Evolutionary conservation across 305 asterid species (phyloP).

Genomic region (Ajuga reptans): DNA sequence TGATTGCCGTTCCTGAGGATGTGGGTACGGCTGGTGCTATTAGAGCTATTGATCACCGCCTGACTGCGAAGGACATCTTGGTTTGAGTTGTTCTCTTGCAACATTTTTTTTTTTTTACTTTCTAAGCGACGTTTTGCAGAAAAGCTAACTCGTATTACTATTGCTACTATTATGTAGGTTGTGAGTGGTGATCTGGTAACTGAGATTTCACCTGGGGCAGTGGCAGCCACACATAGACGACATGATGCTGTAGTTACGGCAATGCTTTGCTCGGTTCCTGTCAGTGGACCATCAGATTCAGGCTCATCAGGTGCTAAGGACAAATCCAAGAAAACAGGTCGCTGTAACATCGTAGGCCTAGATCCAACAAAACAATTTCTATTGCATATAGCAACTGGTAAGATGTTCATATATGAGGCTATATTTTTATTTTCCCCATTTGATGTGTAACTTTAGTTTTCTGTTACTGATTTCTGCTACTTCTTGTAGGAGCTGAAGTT

Average conservation of each 20-base stretch:
- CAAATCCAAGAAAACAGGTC: conserved; percentile 77
- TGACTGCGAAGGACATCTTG: conserved; percentile 81
- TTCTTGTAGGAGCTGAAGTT: conserved; percentile 58
- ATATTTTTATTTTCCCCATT: neutral
- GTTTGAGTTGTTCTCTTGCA: conserved; percentile 35
- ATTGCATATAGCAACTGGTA: conserved; percentile 88
- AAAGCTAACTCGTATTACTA: conserved; percentile 24
- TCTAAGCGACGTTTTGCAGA: conserved; percentile 8
- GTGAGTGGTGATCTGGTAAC: conserved; percentile 94
- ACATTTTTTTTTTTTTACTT: conserved; percentile 4
- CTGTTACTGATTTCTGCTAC: conserved; percentile 25
- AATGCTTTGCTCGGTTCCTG: conserved; percentile 88
- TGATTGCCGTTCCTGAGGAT: conserved; percentile 87
- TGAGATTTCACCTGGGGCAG: conserved; percentile 88
- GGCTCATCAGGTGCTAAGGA: conserved; percentile 87
- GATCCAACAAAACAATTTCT: conserved; percentile 85
- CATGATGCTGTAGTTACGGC: conserved; percentile 95
- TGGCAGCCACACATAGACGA: conserved; percentile 89
- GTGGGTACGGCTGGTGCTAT: conserved; percentile 96
- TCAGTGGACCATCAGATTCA: conserved; percentile 71
- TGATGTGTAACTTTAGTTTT: conserved; percentile 8
- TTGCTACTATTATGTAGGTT: conserved; percentile 45
- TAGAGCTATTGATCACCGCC: conserved; percentile 76
- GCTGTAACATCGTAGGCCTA: conserved; percentile 71
- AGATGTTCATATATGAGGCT: conserved; percentile 23